Evolutionary conservation across 2,329 filamentous ascomycete species (phyloP).

Genomic region (Aspergillus glaucus): DNA sequence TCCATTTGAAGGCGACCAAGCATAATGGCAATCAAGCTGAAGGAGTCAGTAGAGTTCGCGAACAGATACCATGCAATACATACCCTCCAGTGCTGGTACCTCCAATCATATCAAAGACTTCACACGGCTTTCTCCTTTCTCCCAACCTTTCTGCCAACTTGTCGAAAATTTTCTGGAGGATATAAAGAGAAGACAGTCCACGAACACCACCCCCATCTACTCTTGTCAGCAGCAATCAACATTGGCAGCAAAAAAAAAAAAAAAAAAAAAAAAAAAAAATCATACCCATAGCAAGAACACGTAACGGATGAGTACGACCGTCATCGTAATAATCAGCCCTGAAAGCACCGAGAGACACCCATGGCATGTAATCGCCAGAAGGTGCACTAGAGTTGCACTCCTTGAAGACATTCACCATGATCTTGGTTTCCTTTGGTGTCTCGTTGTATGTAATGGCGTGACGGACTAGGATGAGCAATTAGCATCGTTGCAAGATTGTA

Average conservation of each 20-base stretch:
- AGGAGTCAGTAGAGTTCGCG: too few relatives aligned
- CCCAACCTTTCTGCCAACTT: slow-evolving; percentile 56
- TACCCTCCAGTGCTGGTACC: slow-evolving; percentile 78
- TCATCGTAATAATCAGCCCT: not conserved
- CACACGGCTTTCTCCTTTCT: slow-evolving; percentile 30
- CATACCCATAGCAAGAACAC: slow-evolving; percentile 2
- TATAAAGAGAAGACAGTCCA: slow-evolving; percentile 88
- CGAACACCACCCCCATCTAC: slow-evolving; percentile 81
- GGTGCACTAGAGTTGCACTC: not conserved
- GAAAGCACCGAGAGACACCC: not conserved
- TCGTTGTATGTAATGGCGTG: not conserved
- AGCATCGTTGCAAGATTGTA: not conserved
- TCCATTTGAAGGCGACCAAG: slow-evolving; percentile 76
- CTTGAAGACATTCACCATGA: not conserved
- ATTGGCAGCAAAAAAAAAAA: too few relatives aligned
- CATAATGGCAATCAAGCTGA: slow-evolving; percentile 72
- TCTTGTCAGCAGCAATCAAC: too few relatives aligned
- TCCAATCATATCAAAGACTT: slow-evolving; percentile 35
- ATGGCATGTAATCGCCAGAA: not conserved
- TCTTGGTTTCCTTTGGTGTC: not conserved
- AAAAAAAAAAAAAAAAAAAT: too few relatives aligned
- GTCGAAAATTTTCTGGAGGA: slow-evolving; percentile 90
- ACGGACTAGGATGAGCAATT: not conserved
- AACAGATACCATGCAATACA: too few relatives aligned
- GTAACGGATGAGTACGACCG: not conserved